phyloP scores from a whole-genome alignment of 192 early-diverging fungal genomes.

The Backusella liffmaniae region DNA sequence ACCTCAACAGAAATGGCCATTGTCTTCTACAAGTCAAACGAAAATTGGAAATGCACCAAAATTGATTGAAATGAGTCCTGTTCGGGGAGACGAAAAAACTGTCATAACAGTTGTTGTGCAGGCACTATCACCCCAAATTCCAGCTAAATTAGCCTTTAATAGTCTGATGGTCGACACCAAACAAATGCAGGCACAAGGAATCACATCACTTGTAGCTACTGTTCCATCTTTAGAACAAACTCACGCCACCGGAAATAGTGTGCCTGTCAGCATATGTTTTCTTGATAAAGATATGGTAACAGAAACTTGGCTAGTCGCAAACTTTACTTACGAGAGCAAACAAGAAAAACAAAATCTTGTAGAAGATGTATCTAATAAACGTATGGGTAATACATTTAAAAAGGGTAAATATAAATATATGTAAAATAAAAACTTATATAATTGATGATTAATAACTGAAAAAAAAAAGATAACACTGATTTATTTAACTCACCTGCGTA shows the following conservation, averaged over 20 bases:
- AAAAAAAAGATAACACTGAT: not conserved
- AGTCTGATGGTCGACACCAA: constrained; percentile 46
- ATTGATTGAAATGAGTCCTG: not conserved
- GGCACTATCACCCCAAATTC: not conserved
- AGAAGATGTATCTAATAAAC: not conserved
- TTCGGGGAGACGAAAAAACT: constrained; percentile 4
- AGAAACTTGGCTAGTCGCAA: constrained; percentile 43
- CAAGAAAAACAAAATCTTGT: not conserved
- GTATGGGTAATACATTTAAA: not conserved
- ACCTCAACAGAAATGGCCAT: not conserved
- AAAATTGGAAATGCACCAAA: not conserved
- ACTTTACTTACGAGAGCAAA: constrained; percentile 16
- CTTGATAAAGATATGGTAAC: constrained; percentile 41
- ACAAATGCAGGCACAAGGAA: constrained; percentile 40
- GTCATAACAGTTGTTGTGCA: constrained; percentile 8
- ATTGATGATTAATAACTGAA: not conserved
- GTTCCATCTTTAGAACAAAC: constrained; percentile 42
- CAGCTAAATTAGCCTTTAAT: constrained; percentile 41
- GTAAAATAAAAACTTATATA: not conserved
- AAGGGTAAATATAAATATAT: not conserved
- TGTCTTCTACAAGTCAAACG: not conserved
- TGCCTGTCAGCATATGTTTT: constrained; percentile 41
- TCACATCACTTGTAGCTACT: constrained; percentile 38
- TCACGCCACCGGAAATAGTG: constrained; percentile 32
- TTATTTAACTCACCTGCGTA: not conserved